Base-by-base conservation (phyloP, 2,329 filamentous ascomycete species). In the Neodidymelliopsis sp. region DNA sequence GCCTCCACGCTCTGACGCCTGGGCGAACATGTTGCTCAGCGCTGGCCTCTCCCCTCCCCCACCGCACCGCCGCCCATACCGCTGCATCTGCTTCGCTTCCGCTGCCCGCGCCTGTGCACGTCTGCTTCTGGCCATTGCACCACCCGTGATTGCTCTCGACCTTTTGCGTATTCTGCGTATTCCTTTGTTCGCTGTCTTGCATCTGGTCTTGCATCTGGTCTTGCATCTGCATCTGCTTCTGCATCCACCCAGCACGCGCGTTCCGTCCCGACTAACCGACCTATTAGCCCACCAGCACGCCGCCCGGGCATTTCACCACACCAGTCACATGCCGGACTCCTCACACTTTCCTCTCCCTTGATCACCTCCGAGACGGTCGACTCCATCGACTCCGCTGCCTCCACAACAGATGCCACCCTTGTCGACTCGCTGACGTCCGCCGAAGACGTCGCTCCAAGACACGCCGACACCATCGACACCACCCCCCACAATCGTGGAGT, bases 401-500 rank as follows among this genome's bases (percentile, higher is more conserved):
- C 54, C 2, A 19, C 40, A 13, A 52, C 63, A 20, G 39, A 66
- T 57, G 58, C 57, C 28, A 57, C 58, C 11, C 55, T 65, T 49
- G 60, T 63, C 42, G 75, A 76, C 47, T 62, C 67, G 44, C 47
- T 63, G 33, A 50, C 62, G 24, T 63, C 63, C 39, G 53, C 57
- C 55, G 55, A 67, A 34, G 63, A 65, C 39, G 56, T 61, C 28
- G 66, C 66, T 35, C 30, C n/a, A 4, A 27, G 41, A 20, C 56
- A 70, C 66, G 55, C 72, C 30, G 65, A 62, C 36, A 72, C 70
- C 40, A 57, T 69, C 51, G 67, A 69, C 60, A 49, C 65, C 30
- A 42, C 63, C 42, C 50, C 63, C 12, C 61, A 76, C 54, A 81
- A 81, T 59, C 82, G 88, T 51, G 84, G 84, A 18, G 79, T 83